Base-by-base conservation (phyloP, 2,329 filamentous ascomycete species). In the Paraphaeosphaeria minitans region DNA sequence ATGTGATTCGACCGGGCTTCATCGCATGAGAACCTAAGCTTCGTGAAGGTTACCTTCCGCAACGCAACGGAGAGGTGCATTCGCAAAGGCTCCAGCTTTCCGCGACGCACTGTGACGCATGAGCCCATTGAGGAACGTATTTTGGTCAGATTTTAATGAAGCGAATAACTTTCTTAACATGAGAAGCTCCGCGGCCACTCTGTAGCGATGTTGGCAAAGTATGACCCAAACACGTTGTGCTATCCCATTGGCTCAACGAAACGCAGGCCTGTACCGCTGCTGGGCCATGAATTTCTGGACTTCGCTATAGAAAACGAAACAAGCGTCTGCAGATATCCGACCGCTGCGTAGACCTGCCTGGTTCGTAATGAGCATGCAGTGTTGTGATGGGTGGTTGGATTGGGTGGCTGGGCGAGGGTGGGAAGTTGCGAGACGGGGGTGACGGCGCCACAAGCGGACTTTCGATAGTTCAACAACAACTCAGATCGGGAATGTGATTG, bases 221-320 rank as follows among this genome's bases (percentile, higher is more conserved):
- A 52, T 57, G 50, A 56, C 37, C 50, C 45, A 58, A 73, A 62
- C 72, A 74, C 71, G 72, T 75, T 72, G 61, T 41, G 33, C 7
- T 35, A 43, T 53, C 46, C 70, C 61, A 74, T 75, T 74, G 71
- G 72, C 43, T 41, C 12, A 53, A 46, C 16, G 7, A 37, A 14
- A 29, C 9, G 9, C 10, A 14, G 29, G 41, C 39, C 39, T 55
- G 51, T 19, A n/a, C 21, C 33, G 35, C 53, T 21, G 35, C 29
- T 27, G 58, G 56, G 48, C 49, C 56, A 51, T 33, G 55, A 5
- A 37, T 16, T 19, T 24, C 13, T 21, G 12, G 14, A 22, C 6
- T 16, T 45, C 39, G 45, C 13, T 19, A 51, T 31, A 51, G 51
- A 47, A 35, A 51, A 37, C 49, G 35, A 29, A 53, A 27, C 39